Base-by-base conservation (phyloP, 2,329 filamentous ascomycete species). In the Cladosporium sp. region DNA sequence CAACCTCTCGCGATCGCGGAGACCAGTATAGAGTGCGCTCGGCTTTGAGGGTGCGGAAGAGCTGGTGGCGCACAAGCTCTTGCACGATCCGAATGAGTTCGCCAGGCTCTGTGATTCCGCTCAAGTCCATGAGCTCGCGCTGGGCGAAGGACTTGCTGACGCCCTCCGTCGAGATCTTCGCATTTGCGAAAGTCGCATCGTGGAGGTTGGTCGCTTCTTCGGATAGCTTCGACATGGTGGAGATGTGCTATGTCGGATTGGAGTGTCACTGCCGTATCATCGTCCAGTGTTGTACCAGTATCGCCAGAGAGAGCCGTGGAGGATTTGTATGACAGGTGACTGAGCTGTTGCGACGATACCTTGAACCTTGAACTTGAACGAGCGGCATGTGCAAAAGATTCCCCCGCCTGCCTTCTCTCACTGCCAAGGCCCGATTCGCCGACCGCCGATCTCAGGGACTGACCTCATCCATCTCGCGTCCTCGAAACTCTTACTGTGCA, bases 141-240 rank as follows among this genome's bases (percentile, higher is more conserved):
- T 77, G 74, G 26, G 66, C 67, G 67, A 78, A 78, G 60, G 70
- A 66, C 65, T 74, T 74, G 52, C 70, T 72, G 65, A 70, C 68
- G n/a, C 70, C 72, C 63, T 77, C 73, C 5, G 68, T 52, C 14
- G 72, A 73, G 35, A 29, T 53, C 35, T 66, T 65, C 23, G 62
- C 57, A 26, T 37, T 58, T 18, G 52, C 56, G 35, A 67, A 62
- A 60, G 59, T 58, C 28, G 40, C 52, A 46, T 63, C 60, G 65
- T 67, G 65, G 5, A 66, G 66, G 26, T 53, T 61, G 58, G 50
- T 59, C 28, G 61, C 60, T 23, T 67, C 56, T 11, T 62, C 62
- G 18, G 64, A 62, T 59, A 65, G 64, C 33, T 62, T 65, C 50
- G 64, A 61, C 57, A 62, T 65, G 53, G 62, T 44, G 62, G 62